Evolutionary conservation across 768 basidiomycete species (phyloP), one percentile per base, ranked within the genome.

Genomic region (Chiua virens): DNA sequence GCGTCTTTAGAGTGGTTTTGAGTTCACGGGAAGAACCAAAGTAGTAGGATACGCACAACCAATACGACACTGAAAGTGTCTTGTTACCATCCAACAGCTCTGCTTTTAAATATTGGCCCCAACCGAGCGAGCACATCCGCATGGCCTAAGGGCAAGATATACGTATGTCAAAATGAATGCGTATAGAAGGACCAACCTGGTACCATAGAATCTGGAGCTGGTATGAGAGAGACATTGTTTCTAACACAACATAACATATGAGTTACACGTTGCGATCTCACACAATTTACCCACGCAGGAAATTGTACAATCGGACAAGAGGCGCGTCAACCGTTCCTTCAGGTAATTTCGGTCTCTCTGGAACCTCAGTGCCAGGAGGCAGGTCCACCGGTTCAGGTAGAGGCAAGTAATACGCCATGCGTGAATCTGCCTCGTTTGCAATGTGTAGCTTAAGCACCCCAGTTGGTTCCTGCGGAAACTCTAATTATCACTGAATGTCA

Each of bases 151-250:
- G 59, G 46, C 15, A 23, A 43, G n/a, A 6, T 32, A 17, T 22
- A 28, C 15, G 52, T 18, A 5, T n/a, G 30, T 3, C 15, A 47
- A 39, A 5, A 28, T 20, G 18, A 8, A 6, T 23, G 7, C 8
- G 42, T 28, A 44, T n/a, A 50, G 8, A 22, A 15, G 15, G 32
- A 51, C 66, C n/a, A 46, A 75, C 79, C 65, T 93, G 91, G 61
- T 85, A 88, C 79, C 84, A 85, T 42, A 98, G 68, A 55, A 93
- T 88, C 68, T 94, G 95, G 15, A 98, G 77, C 61, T 96, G 94
- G 69, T 97, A 97, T 3, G 90, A 87, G 52, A 97, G 69, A 1
- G 92, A 90, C 82, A 94, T 89, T 76, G 91, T 87, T 65, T 94
- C 92, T 95, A 55, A 8, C 5, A 3, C 8, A 42, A 8, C 40